Percentiles rank a stretch among this genome's conserved stretches.
phyloP scores from a whole-genome alignment of 1,284 basidiomycete genomes.

The Exobasidium cylindrosporum region DNA sequence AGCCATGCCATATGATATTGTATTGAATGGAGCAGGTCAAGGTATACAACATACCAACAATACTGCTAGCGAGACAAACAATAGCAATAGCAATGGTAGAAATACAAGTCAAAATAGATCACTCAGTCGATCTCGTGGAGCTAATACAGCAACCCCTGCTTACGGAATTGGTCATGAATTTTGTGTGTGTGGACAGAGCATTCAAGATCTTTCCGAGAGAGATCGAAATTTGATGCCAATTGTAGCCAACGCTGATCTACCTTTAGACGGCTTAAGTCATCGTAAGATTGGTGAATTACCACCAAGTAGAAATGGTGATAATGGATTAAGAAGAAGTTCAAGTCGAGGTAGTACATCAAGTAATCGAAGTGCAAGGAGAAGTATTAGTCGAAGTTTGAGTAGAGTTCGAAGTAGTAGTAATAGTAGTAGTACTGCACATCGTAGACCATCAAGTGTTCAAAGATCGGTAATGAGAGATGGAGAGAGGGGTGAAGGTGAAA shows the following conservation, averaged over 20 bases:
- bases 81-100: not conserved
- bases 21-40: not conserved
- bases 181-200: conserved; percentile 53
- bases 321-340: not conserved
- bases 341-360: conserved; percentile 11
- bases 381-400: conserved; percentile 4
- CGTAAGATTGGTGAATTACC: conserved; percentile 50
- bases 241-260: conserved; percentile 29
- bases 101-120: not conserved
- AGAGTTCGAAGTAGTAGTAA: not conserved
- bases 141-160: conserved; percentile 32
- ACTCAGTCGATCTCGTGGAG: not conserved
- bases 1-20: conserved; percentile 40
- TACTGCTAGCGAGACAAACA: not conserved
- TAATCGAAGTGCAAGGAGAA: not conserved
- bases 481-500: conserved; percentile 12
- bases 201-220: conserved; percentile 43
- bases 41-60: conserved; percentile 9
- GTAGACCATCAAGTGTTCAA: conserved; percentile 1
- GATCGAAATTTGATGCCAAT: conserved; percentile 47
- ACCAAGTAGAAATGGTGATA: not conserved
- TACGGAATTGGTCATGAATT: conserved; percentile 40
- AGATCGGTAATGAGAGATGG: not conserved
- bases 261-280: conserved; percentile 30
- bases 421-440: not conserved